Evolutionary conservation across 805 yeast species (phyloP).

Genomic region (Candida silvicultrix): DNA sequence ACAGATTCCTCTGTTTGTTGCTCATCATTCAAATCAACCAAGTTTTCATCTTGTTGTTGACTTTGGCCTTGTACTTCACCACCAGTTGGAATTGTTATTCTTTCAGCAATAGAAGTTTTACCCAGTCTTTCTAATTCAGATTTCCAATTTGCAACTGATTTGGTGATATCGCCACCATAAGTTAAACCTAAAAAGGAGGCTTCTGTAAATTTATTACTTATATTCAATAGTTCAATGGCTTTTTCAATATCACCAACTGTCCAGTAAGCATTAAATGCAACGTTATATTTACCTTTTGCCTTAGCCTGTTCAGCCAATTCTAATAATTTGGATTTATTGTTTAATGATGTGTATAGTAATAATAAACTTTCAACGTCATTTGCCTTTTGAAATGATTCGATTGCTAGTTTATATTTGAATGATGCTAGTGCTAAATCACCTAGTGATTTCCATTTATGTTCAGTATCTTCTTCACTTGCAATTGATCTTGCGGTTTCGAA

Average conservation of each 20-base stretch:
- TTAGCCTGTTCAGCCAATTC: constrained; percentile 63
- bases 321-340: constrained; percentile 53
- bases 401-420: constrained; percentile 81
- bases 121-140: constrained; percentile 41
- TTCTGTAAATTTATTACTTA: constrained; percentile 70
- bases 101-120: constrained; percentile 51
- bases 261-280: constrained; percentile 93
- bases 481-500: constrained; percentile 66
- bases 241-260: constrained; percentile 61
- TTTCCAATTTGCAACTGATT: constrained; percentile 64
- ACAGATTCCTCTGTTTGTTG: constrained; percentile 12
- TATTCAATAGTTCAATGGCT: constrained; percentile 59
- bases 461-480: constrained; percentile 45
- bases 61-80: constrained; percentile 19
- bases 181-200: constrained; percentile 77
- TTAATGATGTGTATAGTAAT: constrained; percentile 76
- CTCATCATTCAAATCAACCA: constrained; percentile 15
- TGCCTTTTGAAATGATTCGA: constrained; percentile 71
- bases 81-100: constrained; percentile 43
- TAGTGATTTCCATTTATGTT: constrained; percentile 81
- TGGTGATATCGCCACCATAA: constrained; percentile 44
- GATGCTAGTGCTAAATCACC: constrained; percentile 80
- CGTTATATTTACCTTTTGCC: constrained; percentile 72
- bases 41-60: constrained; percentile 12
- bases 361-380: constrained; percentile 78